Conservation (phyloP, 176 grass and related monocot species). For the Cymbopogon citratus region DNA sequence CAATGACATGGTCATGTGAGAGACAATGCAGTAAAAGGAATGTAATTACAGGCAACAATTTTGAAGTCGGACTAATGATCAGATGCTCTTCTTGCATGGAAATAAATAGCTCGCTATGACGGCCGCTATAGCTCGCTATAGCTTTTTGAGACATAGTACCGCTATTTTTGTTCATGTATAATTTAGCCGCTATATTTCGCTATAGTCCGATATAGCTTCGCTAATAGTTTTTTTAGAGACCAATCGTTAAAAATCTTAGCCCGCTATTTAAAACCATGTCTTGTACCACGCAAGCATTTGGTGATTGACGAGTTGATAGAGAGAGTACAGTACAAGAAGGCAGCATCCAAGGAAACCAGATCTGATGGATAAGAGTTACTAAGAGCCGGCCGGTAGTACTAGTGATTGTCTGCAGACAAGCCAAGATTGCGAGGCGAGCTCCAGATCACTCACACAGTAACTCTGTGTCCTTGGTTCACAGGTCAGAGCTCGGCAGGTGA, state of each 20-base stretch:
- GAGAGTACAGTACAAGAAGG: background rate
- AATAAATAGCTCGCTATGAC: too few species aligned
- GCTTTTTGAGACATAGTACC: too few species aligned
- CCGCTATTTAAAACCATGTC: too few species aligned
- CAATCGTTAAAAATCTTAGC: too few species aligned
- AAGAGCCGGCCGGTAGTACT: background rate
- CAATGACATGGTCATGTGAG: background rate
- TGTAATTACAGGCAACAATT: background rate
- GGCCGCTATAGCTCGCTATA: too few species aligned
- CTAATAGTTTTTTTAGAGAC: too few species aligned
- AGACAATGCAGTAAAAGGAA: background rate
- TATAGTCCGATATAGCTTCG: too few species aligned
- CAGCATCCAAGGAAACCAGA: slow-evolving; percentile 21
- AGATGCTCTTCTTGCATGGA: background rate
- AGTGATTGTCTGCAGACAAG: slow-evolving; percentile 1
- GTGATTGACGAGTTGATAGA: background rate
- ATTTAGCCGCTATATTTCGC: too few species aligned
- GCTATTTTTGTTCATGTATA: too few species aligned
- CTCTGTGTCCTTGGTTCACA: background rate
- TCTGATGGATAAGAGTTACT: background rate
- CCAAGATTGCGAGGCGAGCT: background rate
- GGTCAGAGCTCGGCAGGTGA: slow-evolving; percentile 9
- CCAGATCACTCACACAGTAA: background rate
- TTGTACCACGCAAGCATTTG: background rate
- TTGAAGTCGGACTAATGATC: background rate